Evolutionary conservation across 2,329 filamentous ascomycete species (phyloP).

Genomic region (Aureobasidium sp.): DNA sequence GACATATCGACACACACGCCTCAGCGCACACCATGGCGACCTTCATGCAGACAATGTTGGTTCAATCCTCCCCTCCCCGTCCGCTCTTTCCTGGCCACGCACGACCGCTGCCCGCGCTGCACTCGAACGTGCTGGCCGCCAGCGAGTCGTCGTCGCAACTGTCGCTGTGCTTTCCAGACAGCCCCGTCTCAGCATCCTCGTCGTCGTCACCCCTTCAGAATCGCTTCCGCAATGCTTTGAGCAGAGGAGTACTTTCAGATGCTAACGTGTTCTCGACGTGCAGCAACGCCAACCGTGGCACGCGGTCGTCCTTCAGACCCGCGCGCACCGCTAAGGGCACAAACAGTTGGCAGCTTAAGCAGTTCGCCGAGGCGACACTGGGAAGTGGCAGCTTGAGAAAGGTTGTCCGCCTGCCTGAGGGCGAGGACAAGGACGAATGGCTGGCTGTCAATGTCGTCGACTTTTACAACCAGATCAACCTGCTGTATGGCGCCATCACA

Average conservation of each 20-base stretch:
- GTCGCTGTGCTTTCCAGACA: constrained; percentile 20
- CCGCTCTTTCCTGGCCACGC: constrained; percentile 28
- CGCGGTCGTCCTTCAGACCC: constrained; percentile 84
- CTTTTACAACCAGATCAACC: constrained; percentile 99
- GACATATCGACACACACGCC: background rate
- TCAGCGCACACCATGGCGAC: constrained; percentile 53
- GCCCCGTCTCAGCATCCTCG: constrained; percentile 21
- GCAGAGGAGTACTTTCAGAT: constrained; percentile 17
- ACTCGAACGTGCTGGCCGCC: constrained; percentile 36
- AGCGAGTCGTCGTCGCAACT: constrained; percentile 35
- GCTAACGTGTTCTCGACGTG: constrained; percentile 36
- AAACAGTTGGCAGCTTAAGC: constrained; percentile 85
- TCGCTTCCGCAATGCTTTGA: constrained; percentile 21
- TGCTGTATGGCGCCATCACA: constrained; percentile 96
- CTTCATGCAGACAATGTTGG: constrained; percentile 76
- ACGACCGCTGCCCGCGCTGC: constrained; percentile 37
- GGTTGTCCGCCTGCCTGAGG: constrained; percentile 92
- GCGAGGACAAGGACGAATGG: constrained; percentile 97
- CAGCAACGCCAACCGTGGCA: constrained; percentile 51
- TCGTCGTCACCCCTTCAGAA: constrained; percentile 29
- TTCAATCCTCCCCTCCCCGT: constrained; percentile 36
- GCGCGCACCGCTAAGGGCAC: constrained; percentile 79
- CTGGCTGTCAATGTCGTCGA: constrained; percentile 98
- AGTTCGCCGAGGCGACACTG: constrained; percentile 95
- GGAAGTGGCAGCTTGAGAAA: constrained; percentile 92